Evolutionary conservation across 345 rosid genomes (phyloP).

Genomic region (Luvunga scandens): DNA sequence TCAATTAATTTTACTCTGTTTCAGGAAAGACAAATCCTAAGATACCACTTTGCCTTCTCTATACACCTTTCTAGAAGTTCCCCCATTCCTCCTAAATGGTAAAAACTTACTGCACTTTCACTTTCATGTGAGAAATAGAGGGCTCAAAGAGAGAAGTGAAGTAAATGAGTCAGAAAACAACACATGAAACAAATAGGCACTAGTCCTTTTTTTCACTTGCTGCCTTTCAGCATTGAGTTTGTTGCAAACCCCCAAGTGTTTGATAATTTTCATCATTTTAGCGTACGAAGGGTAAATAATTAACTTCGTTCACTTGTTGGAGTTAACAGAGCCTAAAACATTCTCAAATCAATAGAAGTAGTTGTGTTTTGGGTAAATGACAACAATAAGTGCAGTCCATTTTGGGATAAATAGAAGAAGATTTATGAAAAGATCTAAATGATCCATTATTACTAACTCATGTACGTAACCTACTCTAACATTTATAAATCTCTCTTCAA

Average conservation of each 20-base stretch:
- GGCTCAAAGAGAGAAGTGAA: constrained; percentile 15
- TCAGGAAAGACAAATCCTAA: constrained; percentile 65
- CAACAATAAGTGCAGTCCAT: not conserved
- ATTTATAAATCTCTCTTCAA: constrained; percentile 21
- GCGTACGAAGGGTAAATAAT: not conserved
- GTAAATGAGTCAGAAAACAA: constrained; percentile 60
- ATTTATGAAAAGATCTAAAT: not conserved
- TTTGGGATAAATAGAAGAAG: constrained; percentile 21
- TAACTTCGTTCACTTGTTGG: not conserved
- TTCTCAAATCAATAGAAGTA: not conserved
- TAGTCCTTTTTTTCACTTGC: constrained; percentile 22
- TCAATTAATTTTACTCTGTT: constrained; percentile 41
- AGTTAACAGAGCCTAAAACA: not conserved
- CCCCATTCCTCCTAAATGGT: constrained; percentile 40
- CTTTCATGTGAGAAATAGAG: constrained; percentile 37
- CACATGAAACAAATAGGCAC: constrained; percentile 67
- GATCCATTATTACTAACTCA: not conserved
- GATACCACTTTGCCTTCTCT: constrained; percentile 76
- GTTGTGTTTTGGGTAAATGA: not conserved
- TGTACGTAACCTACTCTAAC: not conserved
- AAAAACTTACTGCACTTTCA: constrained; percentile 55
- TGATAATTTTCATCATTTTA: not conserved
- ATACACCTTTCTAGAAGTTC: constrained; percentile 67
- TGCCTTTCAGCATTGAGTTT: constrained; percentile 38
- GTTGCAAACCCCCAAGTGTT: constrained; percentile 9